Evolutionary conservation across 208 protist genomes (phyloP).

Genomic region (Strigomonas culicis): DNA sequence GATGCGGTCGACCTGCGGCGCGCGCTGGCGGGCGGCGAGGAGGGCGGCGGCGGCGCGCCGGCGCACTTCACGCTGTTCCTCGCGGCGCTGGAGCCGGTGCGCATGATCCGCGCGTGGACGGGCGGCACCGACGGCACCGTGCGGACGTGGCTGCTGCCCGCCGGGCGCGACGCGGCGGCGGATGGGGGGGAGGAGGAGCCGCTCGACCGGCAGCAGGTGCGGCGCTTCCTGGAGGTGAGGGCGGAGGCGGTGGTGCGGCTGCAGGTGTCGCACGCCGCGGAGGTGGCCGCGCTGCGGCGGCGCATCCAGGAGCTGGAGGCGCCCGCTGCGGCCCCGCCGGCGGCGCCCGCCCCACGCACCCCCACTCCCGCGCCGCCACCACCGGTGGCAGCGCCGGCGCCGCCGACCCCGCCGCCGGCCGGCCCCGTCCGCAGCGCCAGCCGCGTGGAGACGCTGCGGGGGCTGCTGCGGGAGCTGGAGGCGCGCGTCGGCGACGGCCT

Average conservation of each 20-base stretch:
- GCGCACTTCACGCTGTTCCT: constrained; percentile 43
- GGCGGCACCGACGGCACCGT: constrained; percentile 52
- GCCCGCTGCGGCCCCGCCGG: constrained; percentile 29
- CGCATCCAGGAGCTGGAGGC: constrained; percentile 24
- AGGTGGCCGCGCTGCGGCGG: constrained; percentile 15
- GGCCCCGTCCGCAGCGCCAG: constrained; percentile 2
- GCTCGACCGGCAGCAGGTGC: constrained; percentile 15
- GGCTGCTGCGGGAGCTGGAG: constrained; percentile 12
- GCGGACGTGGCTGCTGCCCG: constrained; percentile 49
- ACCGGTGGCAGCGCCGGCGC: not conserved
- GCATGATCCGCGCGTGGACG: constrained; percentile 42
- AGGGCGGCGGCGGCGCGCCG: not conserved
- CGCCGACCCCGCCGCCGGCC: not conserved
- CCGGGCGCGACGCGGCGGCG: not conserved
- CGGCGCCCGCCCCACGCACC: constrained; percentile 15
- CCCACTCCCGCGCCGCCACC: not conserved
- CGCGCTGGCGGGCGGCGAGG: constrained; percentile 7
- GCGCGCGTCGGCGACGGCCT: constrained; percentile 2
- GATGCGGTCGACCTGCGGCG: constrained; percentile 28
- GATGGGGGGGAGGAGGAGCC: not conserved
- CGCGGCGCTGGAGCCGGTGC: constrained; percentile 32
- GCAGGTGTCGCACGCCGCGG: constrained; percentile 16
- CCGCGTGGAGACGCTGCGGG: not conserved
- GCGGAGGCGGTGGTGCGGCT: constrained; percentile 22
- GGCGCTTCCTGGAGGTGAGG: constrained; percentile 28